phyloP scores from a whole-genome alignment of 768 basidiomycete species.

The Hysterangium stoloniferum region DNA sequence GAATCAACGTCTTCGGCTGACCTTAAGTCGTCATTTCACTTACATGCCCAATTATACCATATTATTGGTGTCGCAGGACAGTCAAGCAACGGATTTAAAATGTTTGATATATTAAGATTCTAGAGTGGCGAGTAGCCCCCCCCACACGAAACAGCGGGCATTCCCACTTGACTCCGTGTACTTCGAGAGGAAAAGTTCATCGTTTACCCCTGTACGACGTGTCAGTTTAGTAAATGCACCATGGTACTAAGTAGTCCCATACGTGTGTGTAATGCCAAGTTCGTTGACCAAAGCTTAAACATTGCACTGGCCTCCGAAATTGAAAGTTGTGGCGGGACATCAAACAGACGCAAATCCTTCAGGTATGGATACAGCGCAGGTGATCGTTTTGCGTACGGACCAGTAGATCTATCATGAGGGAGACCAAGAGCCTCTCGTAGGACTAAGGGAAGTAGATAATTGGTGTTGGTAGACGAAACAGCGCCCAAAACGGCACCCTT shows the following conservation, averaged over 20 bases:
- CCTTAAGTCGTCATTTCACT: not conserved
- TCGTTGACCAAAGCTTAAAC: slow-evolving; percentile 70
- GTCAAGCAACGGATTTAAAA: no score
- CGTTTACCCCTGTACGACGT: slow-evolving; percentile 25
- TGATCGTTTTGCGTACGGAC: slow-evolving; percentile 52
- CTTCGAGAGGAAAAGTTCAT: slow-evolving; percentile 72
- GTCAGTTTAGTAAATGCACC: not conserved
- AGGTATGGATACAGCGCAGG: slow-evolving; percentile 44
- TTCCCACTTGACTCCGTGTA: slow-evolving; percentile 76
- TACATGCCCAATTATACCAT: not conserved
- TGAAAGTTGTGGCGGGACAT: slow-evolving; percentile 50
- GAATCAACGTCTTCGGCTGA: no score
- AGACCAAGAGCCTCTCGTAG: slow-evolving; percentile 55
- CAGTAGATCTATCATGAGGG: slow-evolving; percentile 31
- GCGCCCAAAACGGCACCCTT: slow-evolving; percentile 71
- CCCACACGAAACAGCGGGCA: slow-evolving; percentile 70
- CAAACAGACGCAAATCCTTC: slow-evolving; percentile 41
- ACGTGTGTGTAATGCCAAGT: slow-evolving; percentile 47
- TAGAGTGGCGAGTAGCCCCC: slow-evolving; percentile 34
- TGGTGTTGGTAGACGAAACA: slow-evolving; percentile 51
- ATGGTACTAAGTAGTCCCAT: slow-evolving; percentile 20
- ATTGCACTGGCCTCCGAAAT: slow-evolving; percentile 64
- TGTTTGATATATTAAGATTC: slow-evolving; percentile 3
- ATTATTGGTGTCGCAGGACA: no score
- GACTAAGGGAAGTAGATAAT: slow-evolving; percentile 52